Evolutionary conservation across 2,329 filamentous ascomycete species (phyloP), one percentile per base, ranked within the genome.

Genomic region (Lecanoromycetidae sp.): DNA sequence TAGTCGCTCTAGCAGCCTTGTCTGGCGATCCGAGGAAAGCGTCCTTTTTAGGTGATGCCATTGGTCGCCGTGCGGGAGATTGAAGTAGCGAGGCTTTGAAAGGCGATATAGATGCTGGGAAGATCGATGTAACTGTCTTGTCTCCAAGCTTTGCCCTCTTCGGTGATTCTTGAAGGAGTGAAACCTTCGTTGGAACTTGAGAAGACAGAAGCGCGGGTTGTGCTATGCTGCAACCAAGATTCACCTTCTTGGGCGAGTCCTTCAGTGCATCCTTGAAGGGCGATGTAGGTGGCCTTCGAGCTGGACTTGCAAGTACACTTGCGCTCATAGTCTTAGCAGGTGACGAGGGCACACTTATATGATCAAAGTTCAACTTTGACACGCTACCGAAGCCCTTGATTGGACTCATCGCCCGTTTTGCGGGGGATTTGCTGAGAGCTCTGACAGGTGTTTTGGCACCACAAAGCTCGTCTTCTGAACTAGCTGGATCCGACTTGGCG

Each of bases 21-120:
- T 39, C 46, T 32, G 46, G 32, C 26, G 46, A 45, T 35, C 10
- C 37, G 10, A 34, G 15, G 2, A 23, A 15, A 23, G 26, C 20
- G n/a, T 34, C 27, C 29, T 50, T 50, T 33, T 34, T 50, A 30
- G 44, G 38, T 33, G 52, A 50, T 19, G 13, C 38, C 13, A n/a
- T 26, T 20, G 66, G 59, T 39, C 65, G 63, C 50, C 67, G 66
- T 2, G 68, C 67, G 6, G 69, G 68, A 40, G 65, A 69, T 51
- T 66, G 61, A 13, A 71, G 57, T 5, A 69, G 52, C 9, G 64
- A 66, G 9, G 55, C 55, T 38, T 63, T 66, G 9, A 64, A 58
- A 2, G 63, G 62, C 1, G 65, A 60, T 1, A 61, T 57, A 2
- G 57, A 57, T 15, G 59, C 52, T 64, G 61, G 17, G 2, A 57